phyloP scores from a whole-genome alignment of 352 stramenopile genomes.

The Pythium plurisporium region DNA sequence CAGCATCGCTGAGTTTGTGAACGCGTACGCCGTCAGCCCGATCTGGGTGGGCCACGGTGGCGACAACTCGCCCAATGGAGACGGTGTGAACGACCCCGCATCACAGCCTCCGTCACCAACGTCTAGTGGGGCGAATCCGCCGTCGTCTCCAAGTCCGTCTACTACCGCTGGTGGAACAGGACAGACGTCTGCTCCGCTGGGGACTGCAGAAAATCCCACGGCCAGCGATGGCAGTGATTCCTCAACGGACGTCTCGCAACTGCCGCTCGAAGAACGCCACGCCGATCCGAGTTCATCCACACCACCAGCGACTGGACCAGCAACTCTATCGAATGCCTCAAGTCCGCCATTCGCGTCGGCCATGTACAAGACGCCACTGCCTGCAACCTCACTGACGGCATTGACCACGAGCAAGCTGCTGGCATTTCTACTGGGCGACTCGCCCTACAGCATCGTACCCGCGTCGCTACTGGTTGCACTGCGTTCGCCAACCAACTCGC shows the following conservation, averaged over 20 bases:
- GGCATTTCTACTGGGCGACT: constrained; percentile 18
- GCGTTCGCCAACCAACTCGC: constrained; percentile 1
- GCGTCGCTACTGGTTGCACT: constrained; percentile 1
- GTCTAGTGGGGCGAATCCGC: background rate
- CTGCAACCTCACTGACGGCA: background rate
- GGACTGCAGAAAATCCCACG: background rate
- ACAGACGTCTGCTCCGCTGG: no score
- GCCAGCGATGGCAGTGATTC: background rate
- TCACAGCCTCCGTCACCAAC: background rate
- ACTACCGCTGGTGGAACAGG: background rate
- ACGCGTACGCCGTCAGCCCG: constrained; percentile 16
- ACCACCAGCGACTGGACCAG: background rate
- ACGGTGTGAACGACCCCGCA: background rate
- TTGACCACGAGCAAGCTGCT: constrained; percentile 9
- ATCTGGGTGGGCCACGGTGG: background rate
- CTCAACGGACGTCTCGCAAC: constrained; percentile 6
- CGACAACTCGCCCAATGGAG: background rate
- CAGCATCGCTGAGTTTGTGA: constrained; percentile 24
- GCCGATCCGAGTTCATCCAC: background rate
- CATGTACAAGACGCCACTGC: constrained; percentile 12
- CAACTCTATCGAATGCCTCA: background rate
- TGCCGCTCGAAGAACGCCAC: constrained; percentile 17
- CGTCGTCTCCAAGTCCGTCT: background rate
- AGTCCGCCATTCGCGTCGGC: no score
- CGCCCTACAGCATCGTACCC: constrained; percentile 5